These are phyloP conservation scores for Acorus calamus DNA, from an alignment of 106 monocot genomes.

Conservation along the genomic window DNA sequence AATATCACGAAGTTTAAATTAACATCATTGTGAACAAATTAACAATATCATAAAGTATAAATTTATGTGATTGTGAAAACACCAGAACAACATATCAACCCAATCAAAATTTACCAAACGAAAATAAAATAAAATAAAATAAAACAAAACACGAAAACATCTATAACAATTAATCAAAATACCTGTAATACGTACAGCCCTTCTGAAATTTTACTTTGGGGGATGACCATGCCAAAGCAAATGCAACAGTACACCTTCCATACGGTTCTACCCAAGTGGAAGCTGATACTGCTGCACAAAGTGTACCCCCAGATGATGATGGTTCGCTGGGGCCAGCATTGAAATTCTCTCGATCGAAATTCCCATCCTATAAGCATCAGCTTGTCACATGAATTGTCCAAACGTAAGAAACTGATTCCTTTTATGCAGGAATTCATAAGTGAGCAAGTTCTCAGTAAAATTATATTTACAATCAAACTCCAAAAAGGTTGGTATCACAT, in stretches of 20 bases:
- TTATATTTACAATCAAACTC: background rate
- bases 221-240: slow-evolving; percentile 47
- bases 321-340: slow-evolving; percentile 53
- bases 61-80: no score
- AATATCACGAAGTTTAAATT: background rate
- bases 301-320: slow-evolving; percentile 64
- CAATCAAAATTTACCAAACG: background rate
- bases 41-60: no score
- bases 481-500: background rate
- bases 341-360: slow-evolving; percentile 73
- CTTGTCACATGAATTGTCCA: no score
- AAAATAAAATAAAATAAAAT: background rate
- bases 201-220: slow-evolving; percentile 97
- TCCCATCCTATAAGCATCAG: slow-evolving; percentile 44
- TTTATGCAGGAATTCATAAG: no score
- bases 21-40: background rate
- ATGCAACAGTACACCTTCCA: slow-evolving; percentile 70
- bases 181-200: slow-evolving; percentile 85
- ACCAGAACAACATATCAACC: background rate
- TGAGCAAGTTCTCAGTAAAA: slow-evolving; percentile 1
- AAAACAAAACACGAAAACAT: background rate
- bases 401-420: no score
- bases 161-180: background rate
- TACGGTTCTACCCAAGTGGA: slow-evolving; percentile 91
- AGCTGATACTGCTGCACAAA: slow-evolving; percentile 86